phyloP scores from a whole-genome alignment of 2,329 filamentous ascomycete genomes.

The Pseudocercospora macadamiae region DNA sequence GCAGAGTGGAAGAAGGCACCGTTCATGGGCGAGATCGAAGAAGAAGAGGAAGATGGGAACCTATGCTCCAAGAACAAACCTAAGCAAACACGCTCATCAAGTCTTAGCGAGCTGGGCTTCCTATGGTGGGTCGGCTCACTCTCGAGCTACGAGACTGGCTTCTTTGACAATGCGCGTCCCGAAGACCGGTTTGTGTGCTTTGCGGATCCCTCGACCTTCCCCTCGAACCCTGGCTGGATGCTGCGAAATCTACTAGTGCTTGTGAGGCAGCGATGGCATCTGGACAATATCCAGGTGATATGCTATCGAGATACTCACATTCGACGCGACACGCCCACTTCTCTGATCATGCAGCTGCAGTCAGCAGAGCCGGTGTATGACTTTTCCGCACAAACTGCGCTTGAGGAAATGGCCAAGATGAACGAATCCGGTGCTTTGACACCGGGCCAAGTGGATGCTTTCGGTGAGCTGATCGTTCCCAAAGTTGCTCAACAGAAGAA shows the following conservation, averaged over 20 bases:
- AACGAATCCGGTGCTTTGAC: constrained; percentile 32
- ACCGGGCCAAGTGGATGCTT: constrained; percentile 36
- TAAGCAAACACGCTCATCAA: constrained; percentile 55
- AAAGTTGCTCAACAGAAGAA: constrained; percentile 21
- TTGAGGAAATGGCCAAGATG: constrained; percentile 31
- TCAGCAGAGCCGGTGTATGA: constrained; percentile 52
- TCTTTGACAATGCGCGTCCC: constrained; percentile 74
- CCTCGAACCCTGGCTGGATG: constrained; percentile 87
- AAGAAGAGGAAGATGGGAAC: constrained; percentile 38
- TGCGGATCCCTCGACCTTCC: constrained; percentile 89
- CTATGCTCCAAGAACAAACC: constrained; percentile 39
- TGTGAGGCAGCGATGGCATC: constrained; percentile 76
- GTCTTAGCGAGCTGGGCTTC: constrained; percentile 62
- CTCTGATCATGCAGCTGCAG: constrained; percentile 72
- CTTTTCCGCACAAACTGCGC: constrained; percentile 27
- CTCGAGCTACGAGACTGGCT: constrained; percentile 78
- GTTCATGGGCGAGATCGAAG: constrained; percentile 30
- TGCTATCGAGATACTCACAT: constrained; percentile 86
- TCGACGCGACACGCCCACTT: constrained; percentile 77
- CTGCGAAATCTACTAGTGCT: constrained; percentile 86
- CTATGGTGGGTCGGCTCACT: constrained; percentile 78
- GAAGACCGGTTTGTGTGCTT: constrained; percentile 84
- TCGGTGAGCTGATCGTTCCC: constrained; percentile 35
- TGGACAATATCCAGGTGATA: constrained; percentile 78
- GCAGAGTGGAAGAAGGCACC: constrained; percentile 38